A percentile compares a stretch with the other conserved stretches of the same genome.
Conservation (phyloP, 805 yeast species). For the Starmerella asiatica region DNA sequence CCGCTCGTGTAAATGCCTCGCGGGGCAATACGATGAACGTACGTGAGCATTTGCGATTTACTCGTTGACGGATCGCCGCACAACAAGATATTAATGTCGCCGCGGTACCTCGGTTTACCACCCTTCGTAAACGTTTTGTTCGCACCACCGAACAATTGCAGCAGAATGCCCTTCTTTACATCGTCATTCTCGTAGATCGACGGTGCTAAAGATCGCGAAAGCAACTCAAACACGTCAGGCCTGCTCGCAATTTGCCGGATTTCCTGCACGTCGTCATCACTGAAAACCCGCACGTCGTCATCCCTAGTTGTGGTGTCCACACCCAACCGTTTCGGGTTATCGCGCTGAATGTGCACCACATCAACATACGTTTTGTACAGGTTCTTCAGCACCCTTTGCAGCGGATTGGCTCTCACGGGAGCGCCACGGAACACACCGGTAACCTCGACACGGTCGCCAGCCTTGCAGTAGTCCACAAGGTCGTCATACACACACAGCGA, state of each 20-base stretch:
- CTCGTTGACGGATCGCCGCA: conserved; percentile 99
- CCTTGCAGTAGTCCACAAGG: conserved; percentile 82
- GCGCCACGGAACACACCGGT: conserved; percentile 89
- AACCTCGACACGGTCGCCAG: conserved; percentile 92
- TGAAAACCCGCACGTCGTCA: conserved; percentile 50
- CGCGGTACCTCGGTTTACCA: conserved; percentile 72
- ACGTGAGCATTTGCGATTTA: conserved; percentile 84
- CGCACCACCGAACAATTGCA: conserved; percentile 92
- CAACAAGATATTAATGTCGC: conserved; percentile 78
- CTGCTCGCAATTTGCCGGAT: conserved; percentile 52
- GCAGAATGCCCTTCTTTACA: conserved; percentile 84
- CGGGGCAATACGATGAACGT: conserved; percentile 95
- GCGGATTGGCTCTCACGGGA: conserved; percentile 77
- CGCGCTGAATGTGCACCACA: conserved; percentile 81
- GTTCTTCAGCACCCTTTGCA: conserved; percentile 69
- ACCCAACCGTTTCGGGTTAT: conserved; percentile 69
- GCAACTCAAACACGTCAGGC: conserved; percentile 67
- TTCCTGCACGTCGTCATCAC: conserved; percentile 53
- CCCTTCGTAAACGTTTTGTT: conserved; percentile 79
- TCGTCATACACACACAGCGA: conserved; percentile 92
- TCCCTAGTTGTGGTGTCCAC: conserved; percentile 54
- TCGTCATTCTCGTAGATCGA: conserved; percentile 92
- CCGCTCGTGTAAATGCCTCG: conserved; percentile 97
- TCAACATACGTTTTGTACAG: conserved; percentile 88
- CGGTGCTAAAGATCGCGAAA: conserved; percentile 92